Conservation (phyloP, 768 basidiomycete genomes). For the Mycena maculata region DNA sequence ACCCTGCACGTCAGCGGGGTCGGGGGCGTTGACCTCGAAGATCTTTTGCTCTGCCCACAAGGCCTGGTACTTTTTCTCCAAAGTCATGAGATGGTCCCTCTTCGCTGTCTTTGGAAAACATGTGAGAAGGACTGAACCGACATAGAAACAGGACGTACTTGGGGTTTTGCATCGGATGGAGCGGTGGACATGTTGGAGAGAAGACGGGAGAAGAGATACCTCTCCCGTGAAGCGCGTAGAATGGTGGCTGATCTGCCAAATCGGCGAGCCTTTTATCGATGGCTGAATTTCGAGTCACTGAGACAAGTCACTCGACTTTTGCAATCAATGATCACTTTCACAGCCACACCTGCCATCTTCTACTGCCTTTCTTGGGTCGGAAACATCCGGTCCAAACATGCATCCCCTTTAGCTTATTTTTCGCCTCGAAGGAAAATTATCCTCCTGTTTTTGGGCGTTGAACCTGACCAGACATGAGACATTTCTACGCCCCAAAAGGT, state of each 20-base stretch:
- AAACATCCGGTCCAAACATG: too few species aligned
- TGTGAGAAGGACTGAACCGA: constrained; percentile 16
- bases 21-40: constrained; percentile 89
- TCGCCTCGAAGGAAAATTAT: too few species aligned
- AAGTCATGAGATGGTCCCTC: constrained; percentile 83
- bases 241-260: constrained; percentile 26
- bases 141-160: constrained; percentile 50
- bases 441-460: too few species aligned
- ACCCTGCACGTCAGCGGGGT: constrained; percentile 70
- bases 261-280: constrained; percentile 19
- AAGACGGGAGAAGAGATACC: constrained; percentile 11
- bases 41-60: constrained; percentile 81
- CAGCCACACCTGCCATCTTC: too few species aligned
- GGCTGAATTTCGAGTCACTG: too few species aligned
- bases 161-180: constrained; percentile 61
- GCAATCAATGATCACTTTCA: too few species aligned
- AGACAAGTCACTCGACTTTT: too few species aligned
- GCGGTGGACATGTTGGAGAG: constrained; percentile 28
- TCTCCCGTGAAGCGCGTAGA: constrained; percentile 16
- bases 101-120: constrained; percentile 77
- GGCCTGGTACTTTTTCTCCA: constrained; percentile 89
- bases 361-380: too few species aligned
- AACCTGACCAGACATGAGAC: too few species aligned
- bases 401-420: too few species aligned
- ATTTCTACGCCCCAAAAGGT: too few species aligned